Evolutionary conservation across 805 yeast species (phyloP).

Genomic region (Phaffomyces opuntiae): DNA sequence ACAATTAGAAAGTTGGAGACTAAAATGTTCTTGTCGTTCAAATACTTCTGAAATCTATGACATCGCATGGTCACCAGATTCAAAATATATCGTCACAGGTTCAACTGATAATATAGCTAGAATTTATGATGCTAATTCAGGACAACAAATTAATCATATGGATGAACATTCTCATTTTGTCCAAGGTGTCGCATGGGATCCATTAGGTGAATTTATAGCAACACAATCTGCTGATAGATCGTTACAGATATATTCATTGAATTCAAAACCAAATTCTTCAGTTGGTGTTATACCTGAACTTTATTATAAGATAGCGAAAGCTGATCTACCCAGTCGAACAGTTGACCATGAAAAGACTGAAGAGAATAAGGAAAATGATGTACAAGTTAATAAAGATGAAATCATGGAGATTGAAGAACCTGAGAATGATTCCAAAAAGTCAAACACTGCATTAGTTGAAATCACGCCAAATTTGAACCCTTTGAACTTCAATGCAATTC

Average conservation of each 20-base stretch:
- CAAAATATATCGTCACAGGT: constrained; percentile 71
- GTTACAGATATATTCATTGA: constrained; percentile 58
- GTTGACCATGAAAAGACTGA: not conserved
- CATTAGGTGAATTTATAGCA: constrained; percentile 64
- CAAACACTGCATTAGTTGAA: constrained; percentile 37
- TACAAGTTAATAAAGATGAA: not conserved
- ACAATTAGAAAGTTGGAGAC: constrained; percentile 66
- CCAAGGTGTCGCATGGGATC: constrained; percentile 97
- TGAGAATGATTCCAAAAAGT: not conserved
- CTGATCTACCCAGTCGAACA: constrained; percentile 44
- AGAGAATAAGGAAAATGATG: not conserved
- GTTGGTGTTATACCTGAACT: constrained; percentile 34
- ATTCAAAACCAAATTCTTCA: constrained; percentile 12
- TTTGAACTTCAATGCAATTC: constrained; percentile 21
- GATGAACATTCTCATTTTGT: constrained; percentile 83
- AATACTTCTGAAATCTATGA: constrained; percentile 81
- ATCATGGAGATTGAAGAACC: not conserved
- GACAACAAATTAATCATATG: constrained; percentile 49
- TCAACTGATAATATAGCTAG: constrained; percentile 85
- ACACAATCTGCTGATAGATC: constrained; percentile 89
- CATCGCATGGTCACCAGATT: constrained; percentile 87
- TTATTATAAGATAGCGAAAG: constrained; percentile 43
- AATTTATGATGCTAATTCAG: constrained; percentile 52
- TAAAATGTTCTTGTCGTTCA: constrained; percentile 50
- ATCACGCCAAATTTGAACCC: constrained; percentile 27